Percentiles rank a stretch among this genome's conserved stretches.
phyloP scores from a whole-genome alignment of 2,329 filamentous ascomycete genomes.

The Aspergillus sp. region DNA sequence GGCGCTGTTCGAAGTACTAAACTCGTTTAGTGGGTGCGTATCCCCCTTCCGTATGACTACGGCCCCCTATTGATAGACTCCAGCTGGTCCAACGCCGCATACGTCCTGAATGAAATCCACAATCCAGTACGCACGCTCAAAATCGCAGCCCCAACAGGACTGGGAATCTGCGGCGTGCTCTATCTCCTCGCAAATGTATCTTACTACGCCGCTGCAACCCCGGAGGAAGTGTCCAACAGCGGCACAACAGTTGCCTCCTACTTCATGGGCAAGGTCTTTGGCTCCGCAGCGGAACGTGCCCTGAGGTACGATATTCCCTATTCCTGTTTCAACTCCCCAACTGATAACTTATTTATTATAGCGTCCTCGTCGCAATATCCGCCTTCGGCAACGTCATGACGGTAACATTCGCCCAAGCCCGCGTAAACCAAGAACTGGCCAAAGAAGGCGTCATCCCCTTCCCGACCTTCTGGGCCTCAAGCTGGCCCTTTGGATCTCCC shows the following conservation, averaged over 20 bases:
- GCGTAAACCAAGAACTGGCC: slow-evolving; percentile 24
- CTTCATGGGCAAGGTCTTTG: slow-evolving; percentile 7
- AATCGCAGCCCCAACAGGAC: slow-evolving; percentile 52
- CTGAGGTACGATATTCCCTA: neutral
- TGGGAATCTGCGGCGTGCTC: slow-evolving; percentile 50
- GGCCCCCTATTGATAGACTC: neutral
- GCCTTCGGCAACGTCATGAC: slow-evolving; percentile 25
- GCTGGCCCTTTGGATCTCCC: slow-evolving; percentile 23
- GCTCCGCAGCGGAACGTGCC: neutral
- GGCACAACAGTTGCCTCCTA: neutral
- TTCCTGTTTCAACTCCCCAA: too few species aligned
- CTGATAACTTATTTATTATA: neutral
- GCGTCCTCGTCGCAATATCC: slow-evolving; percentile 22
- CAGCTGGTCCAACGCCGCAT: slow-evolving; percentile 7
- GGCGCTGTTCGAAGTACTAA: slow-evolving; percentile 1
- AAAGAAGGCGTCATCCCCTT: slow-evolving; percentile 27
- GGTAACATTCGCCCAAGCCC: slow-evolving; percentile 18
- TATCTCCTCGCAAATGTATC: slow-evolving; percentile 58
- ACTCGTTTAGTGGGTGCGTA: neutral
- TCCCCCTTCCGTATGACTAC: neutral
- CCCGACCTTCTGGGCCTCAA: slow-evolving; percentile 23
- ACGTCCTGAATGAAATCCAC: slow-evolving; percentile 53
- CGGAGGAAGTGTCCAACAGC: neutral
- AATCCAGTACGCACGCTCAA: slow-evolving; percentile 57
- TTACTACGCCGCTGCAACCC: slow-evolving; percentile 31